phyloP scores from a whole-genome alignment of 441 rosid species.

The Bruguiera hainesii region DNA sequence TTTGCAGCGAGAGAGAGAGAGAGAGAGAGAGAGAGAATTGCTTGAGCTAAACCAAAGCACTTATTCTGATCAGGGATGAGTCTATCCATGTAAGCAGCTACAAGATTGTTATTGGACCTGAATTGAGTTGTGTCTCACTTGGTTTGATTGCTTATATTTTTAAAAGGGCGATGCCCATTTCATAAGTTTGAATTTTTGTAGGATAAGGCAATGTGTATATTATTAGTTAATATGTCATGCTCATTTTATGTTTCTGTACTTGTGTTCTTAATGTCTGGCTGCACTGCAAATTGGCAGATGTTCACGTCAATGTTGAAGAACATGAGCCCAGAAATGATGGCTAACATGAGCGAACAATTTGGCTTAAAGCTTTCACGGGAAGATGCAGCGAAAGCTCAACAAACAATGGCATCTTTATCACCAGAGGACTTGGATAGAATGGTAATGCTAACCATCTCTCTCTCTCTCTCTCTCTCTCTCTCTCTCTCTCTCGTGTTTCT shows the following conservation, averaged over 20 bases:
- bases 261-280: slow-evolving; percentile 2
- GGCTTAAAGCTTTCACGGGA: slow-evolving; percentile 79
- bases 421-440: slow-evolving; percentile 79
- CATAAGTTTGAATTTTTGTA: no score
- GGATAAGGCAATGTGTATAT: background rate
- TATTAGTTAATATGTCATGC: background rate
- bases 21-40: background rate
- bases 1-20: background rate
- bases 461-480: background rate
- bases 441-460: slow-evolving; percentile 37
- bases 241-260: background rate
- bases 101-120: no score
- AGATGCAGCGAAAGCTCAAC: slow-evolving; percentile 85
- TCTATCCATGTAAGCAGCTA: no score
- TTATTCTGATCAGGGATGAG: no score
- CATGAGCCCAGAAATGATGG: slow-evolving; percentile 93
- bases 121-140: no score
- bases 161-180: no score
- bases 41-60: background rate
- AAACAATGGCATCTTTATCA: slow-evolving; percentile 88
- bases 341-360: slow-evolving; percentile 90
- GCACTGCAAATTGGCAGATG: slow-evolving; percentile 49
- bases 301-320: slow-evolving; percentile 81
- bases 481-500: background rate
- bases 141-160: no score